Evolutionary conservation across 1,284 basidiomycete species (phyloP).

Genomic region (Agaricales sp.): DNA sequence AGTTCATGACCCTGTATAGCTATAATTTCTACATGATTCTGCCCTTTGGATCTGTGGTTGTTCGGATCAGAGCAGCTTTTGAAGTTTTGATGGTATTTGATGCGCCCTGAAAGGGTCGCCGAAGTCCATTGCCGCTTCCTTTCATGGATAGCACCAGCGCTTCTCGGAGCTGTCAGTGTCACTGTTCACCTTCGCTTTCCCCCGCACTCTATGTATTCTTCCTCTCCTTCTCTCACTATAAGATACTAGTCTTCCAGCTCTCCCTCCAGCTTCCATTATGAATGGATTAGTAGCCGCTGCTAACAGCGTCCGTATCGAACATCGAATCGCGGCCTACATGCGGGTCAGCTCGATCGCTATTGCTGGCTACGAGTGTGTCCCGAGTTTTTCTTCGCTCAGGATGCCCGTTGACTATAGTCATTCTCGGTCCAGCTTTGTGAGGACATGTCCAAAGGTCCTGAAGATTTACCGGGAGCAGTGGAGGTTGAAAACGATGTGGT

Average conservation of each 20-base stretch:
- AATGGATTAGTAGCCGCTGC: background rate
- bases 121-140: no score
- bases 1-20: no score
- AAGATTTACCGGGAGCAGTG: slow-evolving; percentile 29
- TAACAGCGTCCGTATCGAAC: background rate
- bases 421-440: slow-evolving; percentile 24
- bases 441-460: slow-evolving; percentile 29
- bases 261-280: background rate
- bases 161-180: no score
- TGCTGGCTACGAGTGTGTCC: slow-evolving; percentile 29
- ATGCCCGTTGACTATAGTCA: background rate
- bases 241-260: background rate
- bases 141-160: no score
- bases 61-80: no score
- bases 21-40: no score
- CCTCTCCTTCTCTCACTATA: background rate
- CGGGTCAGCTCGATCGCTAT: slow-evolving; percentile 33
- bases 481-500: slow-evolving; percentile 25
- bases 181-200: no score
- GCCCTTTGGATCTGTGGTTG: no score
- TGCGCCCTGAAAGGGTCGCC: no score
- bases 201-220: background rate
- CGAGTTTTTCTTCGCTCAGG: background rate
- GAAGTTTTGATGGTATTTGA: no score
- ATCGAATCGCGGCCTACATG: background rate